Conservation (phyloP, 202 grass and related monocot species). For the Setaria viridis region DNA sequence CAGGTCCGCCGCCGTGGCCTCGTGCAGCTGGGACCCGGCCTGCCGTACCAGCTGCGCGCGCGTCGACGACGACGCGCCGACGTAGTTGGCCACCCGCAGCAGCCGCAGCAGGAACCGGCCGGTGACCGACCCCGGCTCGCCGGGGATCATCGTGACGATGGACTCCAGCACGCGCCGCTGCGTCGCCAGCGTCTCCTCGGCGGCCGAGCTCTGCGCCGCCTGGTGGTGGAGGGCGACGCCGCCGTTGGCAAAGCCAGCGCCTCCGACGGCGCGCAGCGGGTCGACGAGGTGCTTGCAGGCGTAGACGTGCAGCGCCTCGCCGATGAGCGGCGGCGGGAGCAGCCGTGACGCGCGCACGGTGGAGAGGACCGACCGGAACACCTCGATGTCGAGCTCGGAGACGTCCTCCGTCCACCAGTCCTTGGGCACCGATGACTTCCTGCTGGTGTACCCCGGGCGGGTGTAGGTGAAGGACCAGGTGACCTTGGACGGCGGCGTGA, state of each 20-base stretch:
- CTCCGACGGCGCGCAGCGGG: slow-evolving; percentile 17
- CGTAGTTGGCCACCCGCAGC: slow-evolving; percentile 67
- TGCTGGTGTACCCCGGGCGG: slow-evolving; percentile 68
- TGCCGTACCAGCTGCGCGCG: slow-evolving; percentile 78
- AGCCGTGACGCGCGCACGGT: slow-evolving; percentile 67
- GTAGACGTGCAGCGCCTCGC: slow-evolving; percentile 91
- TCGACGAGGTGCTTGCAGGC: slow-evolving; percentile 80
- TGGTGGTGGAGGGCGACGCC: neutral
- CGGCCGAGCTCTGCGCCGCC: slow-evolving; percentile 43
- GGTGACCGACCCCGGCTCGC: slow-evolving; percentile 61
- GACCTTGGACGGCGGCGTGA: slow-evolving; percentile 67
- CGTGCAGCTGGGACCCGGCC: slow-evolving; percentile 69
- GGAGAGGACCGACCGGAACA: slow-evolving; percentile 74
- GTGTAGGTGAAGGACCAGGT: slow-evolving; percentile 92
- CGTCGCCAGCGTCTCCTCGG: slow-evolving; percentile 54
- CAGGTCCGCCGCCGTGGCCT: slow-evolving; percentile 66
- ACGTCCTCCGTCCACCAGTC: slow-evolving; percentile 99
- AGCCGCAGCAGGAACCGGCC: slow-evolving; percentile 78
- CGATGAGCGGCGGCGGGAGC: slow-evolving; percentile 72
- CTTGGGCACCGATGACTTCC: slow-evolving; percentile 69
- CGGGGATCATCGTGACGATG: slow-evolving; percentile 81
- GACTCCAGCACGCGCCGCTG: slow-evolving; percentile 84
- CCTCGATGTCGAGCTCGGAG: slow-evolving; percentile 86
- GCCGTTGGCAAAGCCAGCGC: neutral
- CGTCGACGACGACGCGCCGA: slow-evolving; percentile 72